Conservation (phyloP, 306 rosid species). For the Herpetospermum pedunculosum region DNA sequence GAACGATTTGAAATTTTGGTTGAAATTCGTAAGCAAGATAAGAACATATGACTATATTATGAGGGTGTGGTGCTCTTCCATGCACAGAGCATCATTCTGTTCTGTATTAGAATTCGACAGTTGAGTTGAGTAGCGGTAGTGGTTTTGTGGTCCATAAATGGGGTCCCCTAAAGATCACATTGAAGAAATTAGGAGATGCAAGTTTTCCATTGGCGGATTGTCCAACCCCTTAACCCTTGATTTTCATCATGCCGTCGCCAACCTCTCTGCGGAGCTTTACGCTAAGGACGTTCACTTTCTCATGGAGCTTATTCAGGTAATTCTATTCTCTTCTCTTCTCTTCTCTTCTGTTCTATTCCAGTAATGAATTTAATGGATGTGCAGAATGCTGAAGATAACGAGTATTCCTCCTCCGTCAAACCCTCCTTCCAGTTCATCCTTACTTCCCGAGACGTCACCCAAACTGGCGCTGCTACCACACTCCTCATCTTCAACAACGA, state of each 20-base stretch:
- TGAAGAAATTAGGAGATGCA: slow-evolving; percentile 33
- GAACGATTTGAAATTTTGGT: too few species aligned
- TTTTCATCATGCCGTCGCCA: slow-evolving; percentile 43
- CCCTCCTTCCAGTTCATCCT: slow-evolving; percentile 56
- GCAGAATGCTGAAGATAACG: slow-evolving; percentile 87
- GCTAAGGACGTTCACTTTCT: slow-evolving; percentile 64
- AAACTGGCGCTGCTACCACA: slow-evolving; percentile 52
- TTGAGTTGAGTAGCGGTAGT: too few species aligned
- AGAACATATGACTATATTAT: too few species aligned
- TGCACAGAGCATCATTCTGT: too few species aligned
- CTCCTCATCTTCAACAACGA: slow-evolving; percentile 64
- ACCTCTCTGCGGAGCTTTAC: slow-evolving; percentile 56
- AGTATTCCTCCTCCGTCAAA: slow-evolving; percentile 29
- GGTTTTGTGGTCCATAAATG: too few species aligned
- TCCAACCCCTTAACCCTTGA: slow-evolving; percentile 30
- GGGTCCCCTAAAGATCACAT: slow-evolving; percentile 43
- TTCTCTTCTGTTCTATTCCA: too few species aligned
- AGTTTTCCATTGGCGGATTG: slow-evolving; percentile 46
- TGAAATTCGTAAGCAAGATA: too few species aligned
- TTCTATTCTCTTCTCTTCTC: too few species aligned
- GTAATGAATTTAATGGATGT: too few species aligned
- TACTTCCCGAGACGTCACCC: slow-evolving; percentile 53
- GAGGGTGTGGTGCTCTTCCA: too few species aligned
- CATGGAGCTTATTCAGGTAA: slow-evolving; percentile 83
- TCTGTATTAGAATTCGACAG: too few species aligned